Percentiles rank a stretch among this genome's conserved stretches.
These are phyloP conservation scores for Aspergillus viridinutans DNA, from an alignment of 2,329 filamentous ascomycete genomes.

Conservation along the genomic window DNA sequence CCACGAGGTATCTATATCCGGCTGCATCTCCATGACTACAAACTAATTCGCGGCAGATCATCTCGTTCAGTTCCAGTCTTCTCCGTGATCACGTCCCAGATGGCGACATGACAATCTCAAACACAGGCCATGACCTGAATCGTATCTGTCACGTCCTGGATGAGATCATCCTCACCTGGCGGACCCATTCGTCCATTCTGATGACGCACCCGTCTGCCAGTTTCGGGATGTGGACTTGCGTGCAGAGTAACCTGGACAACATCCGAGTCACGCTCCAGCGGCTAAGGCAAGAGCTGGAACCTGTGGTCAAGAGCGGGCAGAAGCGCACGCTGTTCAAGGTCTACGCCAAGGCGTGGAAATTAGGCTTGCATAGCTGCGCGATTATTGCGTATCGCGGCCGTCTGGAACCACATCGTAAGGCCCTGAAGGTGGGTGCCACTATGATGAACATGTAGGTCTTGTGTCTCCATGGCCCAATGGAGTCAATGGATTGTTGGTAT, in stretches of 20 bases:
- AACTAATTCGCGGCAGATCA: background rate
- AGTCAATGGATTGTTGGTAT: background rate
- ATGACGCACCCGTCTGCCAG: conserved; percentile 1
- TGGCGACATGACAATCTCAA: background rate
- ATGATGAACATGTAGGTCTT: conserved; percentile 1
- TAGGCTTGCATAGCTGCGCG: background rate
- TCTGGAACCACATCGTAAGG: background rate
- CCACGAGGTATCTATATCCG: background rate
- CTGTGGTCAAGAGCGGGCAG: background rate
- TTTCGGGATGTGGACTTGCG: conserved; percentile 1
- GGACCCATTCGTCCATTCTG: background rate
- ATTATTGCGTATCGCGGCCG: background rate
- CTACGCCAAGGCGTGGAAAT: background rate
- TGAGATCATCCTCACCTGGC: background rate
- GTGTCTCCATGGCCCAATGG: no score
- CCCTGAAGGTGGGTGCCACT: background rate
- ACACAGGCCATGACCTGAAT: background rate
- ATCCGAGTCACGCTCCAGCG: background rate
- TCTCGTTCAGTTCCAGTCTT: background rate
- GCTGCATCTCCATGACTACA: background rate
- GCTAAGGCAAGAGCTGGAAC: background rate
- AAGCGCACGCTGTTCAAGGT: background rate
- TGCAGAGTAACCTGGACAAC: background rate
- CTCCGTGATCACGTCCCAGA: conserved; percentile 2
- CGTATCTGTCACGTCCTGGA: background rate